Percentiles rank a stretch among this genome's conserved stretches.
phyloP scores from a whole-genome alignment of 306 rosid species.

The Alnus glutinosa region DNA sequence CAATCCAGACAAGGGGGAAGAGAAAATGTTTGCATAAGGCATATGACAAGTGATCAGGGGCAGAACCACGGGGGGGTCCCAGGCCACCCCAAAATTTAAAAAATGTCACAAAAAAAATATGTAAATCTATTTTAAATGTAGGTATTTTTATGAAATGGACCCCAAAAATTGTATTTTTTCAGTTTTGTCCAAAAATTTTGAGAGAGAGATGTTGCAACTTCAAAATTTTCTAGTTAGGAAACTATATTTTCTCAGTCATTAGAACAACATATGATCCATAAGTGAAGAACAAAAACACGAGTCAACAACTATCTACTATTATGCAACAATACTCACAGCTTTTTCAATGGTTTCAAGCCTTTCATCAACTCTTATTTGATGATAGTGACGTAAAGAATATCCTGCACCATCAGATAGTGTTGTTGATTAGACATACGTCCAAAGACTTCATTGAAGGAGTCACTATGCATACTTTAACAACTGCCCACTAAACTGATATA shows the following conservation, averaged over 20 bases:
- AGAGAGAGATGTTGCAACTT: background rate
- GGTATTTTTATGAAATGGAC: too few relatives aligned
- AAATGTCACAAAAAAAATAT: too few relatives aligned
- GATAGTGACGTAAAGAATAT: slow-evolving; percentile 74
- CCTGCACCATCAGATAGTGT: slow-evolving; percentile 46
- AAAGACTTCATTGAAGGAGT: background rate
- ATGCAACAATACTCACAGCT: slow-evolving; percentile 46
- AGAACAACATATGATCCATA: background rate
- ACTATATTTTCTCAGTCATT: background rate
- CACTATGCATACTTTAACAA: background rate
- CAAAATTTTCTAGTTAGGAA: background rate
- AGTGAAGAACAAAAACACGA: background rate
- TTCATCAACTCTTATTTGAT: slow-evolving; percentile 63
- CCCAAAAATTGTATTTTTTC: too few relatives aligned
- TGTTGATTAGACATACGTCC: background rate
- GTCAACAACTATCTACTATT: background rate
- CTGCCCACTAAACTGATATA: background rate
- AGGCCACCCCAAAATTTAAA: too few relatives aligned
- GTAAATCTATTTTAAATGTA: too few relatives aligned
- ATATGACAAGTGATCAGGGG: background rate
- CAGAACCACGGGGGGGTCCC: too few relatives aligned
- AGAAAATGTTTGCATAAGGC: background rate
- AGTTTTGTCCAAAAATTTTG: too few relatives aligned
- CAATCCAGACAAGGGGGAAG: background rate
- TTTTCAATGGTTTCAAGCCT: slow-evolving; percentile 87